Evolutionary conservation across 345 rosid genomes (phyloP), one percentile per base, ranked within the genome.

Genomic region (Gossypium arboreum): DNA sequence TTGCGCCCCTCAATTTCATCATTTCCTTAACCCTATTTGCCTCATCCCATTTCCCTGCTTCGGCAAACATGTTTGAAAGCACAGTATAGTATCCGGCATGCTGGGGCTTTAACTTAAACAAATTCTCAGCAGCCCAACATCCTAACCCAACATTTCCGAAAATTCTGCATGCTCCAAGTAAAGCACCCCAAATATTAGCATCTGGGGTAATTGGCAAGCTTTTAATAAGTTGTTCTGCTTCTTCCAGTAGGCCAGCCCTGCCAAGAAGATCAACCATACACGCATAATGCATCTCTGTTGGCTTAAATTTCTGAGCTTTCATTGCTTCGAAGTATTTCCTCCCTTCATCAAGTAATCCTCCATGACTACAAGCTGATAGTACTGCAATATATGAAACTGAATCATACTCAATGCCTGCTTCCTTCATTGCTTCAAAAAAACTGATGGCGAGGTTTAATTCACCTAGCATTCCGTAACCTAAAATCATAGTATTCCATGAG

Each of bases 241-340:
- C 87, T 44, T 81, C 79, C 72, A 85, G 34, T 9, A 77, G 83
- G 61, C 86, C 89, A 65, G 87, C 89, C 59, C 89, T 82, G 67
- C 89, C 87, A 61, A 81, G 85, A 20, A 85, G 83, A 80, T 88
- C 89, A 55, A 85, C 85, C 87, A 88, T 77, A 73, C 89, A 88
- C 17, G 89, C 85, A 61, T 88, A 85, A 65, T 88, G 89, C 83
- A 82, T 81, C 45, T 76, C 74, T 29, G 79, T 78, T 25, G 81
- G 86, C 71, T 80, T 54, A 45, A 84, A 77, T 34, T 79, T 77
- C 61, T 52, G 77, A 39, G 29, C 72, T 64, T 52, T 69, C 89
- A 85, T 84, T 59, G 78, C 79, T 44, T 77, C 72, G 29, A 88
- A 88, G 77, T 82, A 85, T 54, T 79, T 71, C 71, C 72, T 81